A percentile compares a stretch with the other conserved stretches of the same genome.
Conservation (phyloP, 495 filamentous ascomycete genomes). For the Tricharina praecox region DNA sequence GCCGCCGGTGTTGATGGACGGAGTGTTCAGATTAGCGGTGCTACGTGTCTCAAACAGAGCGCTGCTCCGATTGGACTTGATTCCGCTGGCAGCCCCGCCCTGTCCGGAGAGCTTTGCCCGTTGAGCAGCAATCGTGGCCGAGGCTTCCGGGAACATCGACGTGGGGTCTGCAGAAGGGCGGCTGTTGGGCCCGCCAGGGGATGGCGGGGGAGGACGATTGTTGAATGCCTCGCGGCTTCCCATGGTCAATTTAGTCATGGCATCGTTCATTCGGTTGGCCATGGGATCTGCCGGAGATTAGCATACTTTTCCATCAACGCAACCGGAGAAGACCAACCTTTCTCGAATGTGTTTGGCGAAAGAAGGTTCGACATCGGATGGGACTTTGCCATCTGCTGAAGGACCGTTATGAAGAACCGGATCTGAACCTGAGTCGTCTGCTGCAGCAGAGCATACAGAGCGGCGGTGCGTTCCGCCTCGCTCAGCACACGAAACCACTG, state of each 20-base stretch:
- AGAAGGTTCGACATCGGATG: constrained; percentile 95
- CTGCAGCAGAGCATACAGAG: constrained; percentile 85
- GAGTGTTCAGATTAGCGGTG: constrained; percentile 58
- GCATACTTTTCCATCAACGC: constrained; percentile 1
- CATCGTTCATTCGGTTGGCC: constrained; percentile 89
- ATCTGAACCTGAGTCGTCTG: constrained; percentile 98
- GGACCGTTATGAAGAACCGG: constrained; percentile 94
- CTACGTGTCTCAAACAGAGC: constrained; percentile 62
- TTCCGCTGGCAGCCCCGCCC: constrained; percentile 57
- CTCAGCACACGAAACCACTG: constrained; percentile 98
- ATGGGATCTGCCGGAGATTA: constrained; percentile 57
- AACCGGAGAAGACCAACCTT: constrained; percentile 41
- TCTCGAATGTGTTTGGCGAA: constrained; percentile 93
- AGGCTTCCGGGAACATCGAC: constrained; percentile 98
- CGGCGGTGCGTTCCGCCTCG: constrained; percentile 89
- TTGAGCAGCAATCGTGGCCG: constrained; percentile 90
- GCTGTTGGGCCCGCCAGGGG: constrained; percentile 57
- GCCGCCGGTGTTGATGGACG: constrained; percentile 26
- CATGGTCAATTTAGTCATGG: constrained; percentile 86
- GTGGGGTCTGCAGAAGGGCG: constrained; percentile 82
- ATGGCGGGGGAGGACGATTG: constrained; percentile 43
- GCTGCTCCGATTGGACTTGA: constrained; percentile 87
- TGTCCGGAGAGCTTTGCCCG: constrained; percentile 93
- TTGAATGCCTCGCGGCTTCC: constrained; percentile 72
- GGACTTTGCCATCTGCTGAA: constrained; percentile 95